Evolutionary conservation across 768 basidiomycete species (phyloP), one percentile per base, ranked within the genome.

Genomic region (Tremella mesenterica): DNA sequence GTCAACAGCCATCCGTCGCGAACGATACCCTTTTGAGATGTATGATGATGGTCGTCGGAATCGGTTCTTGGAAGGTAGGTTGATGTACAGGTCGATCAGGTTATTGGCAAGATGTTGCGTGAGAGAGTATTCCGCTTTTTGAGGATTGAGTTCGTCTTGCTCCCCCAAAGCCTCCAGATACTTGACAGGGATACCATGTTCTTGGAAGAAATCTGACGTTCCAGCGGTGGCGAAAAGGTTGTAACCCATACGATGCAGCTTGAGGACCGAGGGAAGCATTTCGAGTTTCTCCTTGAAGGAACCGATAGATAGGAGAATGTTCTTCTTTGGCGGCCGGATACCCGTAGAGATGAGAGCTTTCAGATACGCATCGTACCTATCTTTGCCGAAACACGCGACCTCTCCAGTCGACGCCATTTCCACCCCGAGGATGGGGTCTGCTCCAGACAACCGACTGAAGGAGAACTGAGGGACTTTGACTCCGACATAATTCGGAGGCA

Each of bases 401-500:
- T 99, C 95, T 53, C 95, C 95, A 0, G 93, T 99, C 16, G 95
- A 97, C 14, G 95, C 95, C 95, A 99, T 99, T 77, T 99, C 95
- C 38, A 97, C 93, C 66, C 95, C 93, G 12, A 96, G 81, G 6
- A 97, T 85, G 18, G 95, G 95, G 72, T 99, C 95, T 18, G 95
- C 95, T 23, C 95, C 95, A 18, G 89, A 92, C 30, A 99, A 76
- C 38, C 95, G 84, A 64, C 87, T 90, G 76, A 97, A 99, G 64
- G 88, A 91, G 82, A 97, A 99, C 73, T 99, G 95, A n/a, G 95
- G 91, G 2, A 95, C 93, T 78, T 99, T 99, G 75, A 99, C 85
- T 52, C 93, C 95, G 55, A 99, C 95, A 70, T 97, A 99, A 71
- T 96, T 88, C 31, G 81, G 68, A 3, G 95, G 90, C 59, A 97